phyloP scores from a whole-genome alignment of 345 rosid species.

The Lumnitzera racemosa region DNA sequence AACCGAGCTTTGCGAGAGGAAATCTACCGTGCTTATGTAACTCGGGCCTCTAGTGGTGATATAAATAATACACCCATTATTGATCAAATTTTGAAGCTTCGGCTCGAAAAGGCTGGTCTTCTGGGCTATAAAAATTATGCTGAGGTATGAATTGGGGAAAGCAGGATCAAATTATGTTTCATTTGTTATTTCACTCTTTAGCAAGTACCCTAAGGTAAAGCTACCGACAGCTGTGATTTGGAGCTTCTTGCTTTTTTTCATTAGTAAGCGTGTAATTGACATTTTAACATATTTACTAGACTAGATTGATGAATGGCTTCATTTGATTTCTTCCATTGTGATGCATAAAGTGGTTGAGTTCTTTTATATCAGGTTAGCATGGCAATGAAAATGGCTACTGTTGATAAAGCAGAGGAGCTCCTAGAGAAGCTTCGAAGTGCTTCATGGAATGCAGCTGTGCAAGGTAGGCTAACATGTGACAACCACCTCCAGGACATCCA shows the following conservation, averaged over 20 bases:
- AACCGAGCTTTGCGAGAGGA: conserved; percentile 82
- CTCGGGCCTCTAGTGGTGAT: conserved; percentile 77
- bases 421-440: conserved; percentile 78
- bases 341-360: too few species aligned
- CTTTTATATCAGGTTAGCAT: conserved; percentile 59
- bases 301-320: too few species aligned
- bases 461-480: conserved; percentile 33
- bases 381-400: conserved; percentile 95
- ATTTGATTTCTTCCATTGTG: too few species aligned
- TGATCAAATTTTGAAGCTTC: conserved; percentile 68
- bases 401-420: conserved; percentile 71
- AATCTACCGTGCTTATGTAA: conserved; percentile 57
- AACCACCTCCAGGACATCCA: too few species aligned
- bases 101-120: conserved; percentile 74
- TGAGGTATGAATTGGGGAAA: conserved; percentile 42
- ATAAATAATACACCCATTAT: conserved; percentile 66
- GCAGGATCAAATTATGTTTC: too few species aligned
- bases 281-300: too few species aligned
- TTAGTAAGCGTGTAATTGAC: too few species aligned
- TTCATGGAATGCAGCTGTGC: conserved; percentile 83
- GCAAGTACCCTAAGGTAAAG: too few species aligned
- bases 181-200: too few species aligned
- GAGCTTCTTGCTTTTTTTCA: too few species aligned
- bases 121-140: conserved; percentile 75
- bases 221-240: too few species aligned